Evolutionary conservation across 2,329 filamentous ascomycete genomes (phyloP).

Genomic region (Phaeophleospora eucalypticola): DNA sequence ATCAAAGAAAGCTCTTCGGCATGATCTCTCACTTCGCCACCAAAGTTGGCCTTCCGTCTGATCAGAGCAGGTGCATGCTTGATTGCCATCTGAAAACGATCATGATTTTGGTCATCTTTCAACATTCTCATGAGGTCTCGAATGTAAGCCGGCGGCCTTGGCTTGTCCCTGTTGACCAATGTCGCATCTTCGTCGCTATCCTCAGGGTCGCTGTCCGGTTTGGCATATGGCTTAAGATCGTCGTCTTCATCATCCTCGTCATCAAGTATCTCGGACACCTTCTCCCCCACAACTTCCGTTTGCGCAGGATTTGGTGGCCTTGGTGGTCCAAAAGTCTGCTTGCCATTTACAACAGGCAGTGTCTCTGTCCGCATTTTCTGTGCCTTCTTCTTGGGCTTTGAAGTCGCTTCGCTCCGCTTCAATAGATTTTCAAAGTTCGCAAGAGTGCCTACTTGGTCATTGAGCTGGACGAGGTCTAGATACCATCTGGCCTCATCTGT

Average conservation of each 20-base stretch:
- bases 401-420: slow-evolving; percentile 12
- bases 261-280: slow-evolving; percentile 31
- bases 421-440: slow-evolving; percentile 43
- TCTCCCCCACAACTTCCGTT: slow-evolving; percentile 31
- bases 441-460: slow-evolving; percentile 61
- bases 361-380: slow-evolving; percentile 1
- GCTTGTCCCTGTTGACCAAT: slow-evolving; percentile 75
- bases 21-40: slow-evolving; percentile 81
- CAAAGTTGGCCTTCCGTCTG: slow-evolving; percentile 81
- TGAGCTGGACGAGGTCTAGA: slow-evolving; percentile 58
- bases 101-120: slow-evolving; percentile 75
- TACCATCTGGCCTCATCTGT: slow-evolving; percentile 72
- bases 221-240: slow-evolving; percentile 72
- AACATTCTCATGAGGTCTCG: slow-evolving; percentile 77
- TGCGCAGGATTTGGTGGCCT: slow-evolving; percentile 24
- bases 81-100: slow-evolving; percentile 76
- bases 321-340: slow-evolving; percentile 29
- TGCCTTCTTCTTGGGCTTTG: background rate
- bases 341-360: slow-evolving; percentile 26
- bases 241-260: slow-evolving; percentile 48
- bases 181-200: slow-evolving; percentile 94
- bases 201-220: slow-evolving; percentile 81
- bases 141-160: slow-evolving; percentile 83
- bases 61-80: slow-evolving; percentile 74
- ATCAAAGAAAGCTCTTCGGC: slow-evolving; percentile 73